phyloP scores from a whole-genome alignment of 805 yeast genomes.

The Debaryomyces castellii region DNA sequence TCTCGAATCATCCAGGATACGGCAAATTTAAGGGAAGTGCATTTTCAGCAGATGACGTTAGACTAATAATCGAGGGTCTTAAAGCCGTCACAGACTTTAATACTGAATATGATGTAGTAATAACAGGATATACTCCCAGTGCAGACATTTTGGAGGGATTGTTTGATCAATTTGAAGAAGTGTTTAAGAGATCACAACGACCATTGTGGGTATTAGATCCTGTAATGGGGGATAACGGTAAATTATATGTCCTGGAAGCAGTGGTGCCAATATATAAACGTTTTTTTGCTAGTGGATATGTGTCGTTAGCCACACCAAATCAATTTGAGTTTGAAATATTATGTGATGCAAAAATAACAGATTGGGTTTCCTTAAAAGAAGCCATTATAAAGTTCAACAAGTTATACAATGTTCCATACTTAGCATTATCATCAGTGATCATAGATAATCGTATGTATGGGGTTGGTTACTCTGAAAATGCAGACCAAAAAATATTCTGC shows the following conservation, averaged over 20 bases:
- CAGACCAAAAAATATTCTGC: slow-evolving; percentile 20
- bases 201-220: slow-evolving; percentile 80
- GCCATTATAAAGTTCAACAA: slow-evolving; percentile 45
- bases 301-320: slow-evolving; percentile 65
- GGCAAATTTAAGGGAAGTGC: slow-evolving; percentile 53
- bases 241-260: slow-evolving; percentile 64
- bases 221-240: slow-evolving; percentile 88
- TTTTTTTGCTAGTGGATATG: slow-evolving; percentile 41
- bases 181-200: slow-evolving; percentile 10
- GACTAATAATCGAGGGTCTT: slow-evolving; percentile 30
- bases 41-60: slow-evolving; percentile 31
- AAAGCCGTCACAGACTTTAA: slow-evolving; percentile 32
- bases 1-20: slow-evolving; percentile 72
- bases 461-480: slow-evolving; percentile 32
- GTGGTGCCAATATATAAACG: slow-evolving; percentile 52
- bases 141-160: slow-evolving; percentile 54
- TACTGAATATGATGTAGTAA: slow-evolving; percentile 54
- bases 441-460: slow-evolving; percentile 36
- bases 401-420: slow-evolving; percentile 44
- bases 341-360: slow-evolving; percentile 44
- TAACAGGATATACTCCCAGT: slow-evolving; percentile 80
- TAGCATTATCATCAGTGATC: slow-evolving; percentile 60
- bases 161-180: slow-evolving; percentile 33
- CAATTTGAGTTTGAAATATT: slow-evolving; percentile 71
- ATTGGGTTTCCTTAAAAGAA: slow-evolving; percentile 31